A percentile compares a stretch with the other conserved stretches of the same genome.
phyloP scores from a whole-genome alignment of 257 asterid genomes.

The Knoxia roxburghii region DNA sequence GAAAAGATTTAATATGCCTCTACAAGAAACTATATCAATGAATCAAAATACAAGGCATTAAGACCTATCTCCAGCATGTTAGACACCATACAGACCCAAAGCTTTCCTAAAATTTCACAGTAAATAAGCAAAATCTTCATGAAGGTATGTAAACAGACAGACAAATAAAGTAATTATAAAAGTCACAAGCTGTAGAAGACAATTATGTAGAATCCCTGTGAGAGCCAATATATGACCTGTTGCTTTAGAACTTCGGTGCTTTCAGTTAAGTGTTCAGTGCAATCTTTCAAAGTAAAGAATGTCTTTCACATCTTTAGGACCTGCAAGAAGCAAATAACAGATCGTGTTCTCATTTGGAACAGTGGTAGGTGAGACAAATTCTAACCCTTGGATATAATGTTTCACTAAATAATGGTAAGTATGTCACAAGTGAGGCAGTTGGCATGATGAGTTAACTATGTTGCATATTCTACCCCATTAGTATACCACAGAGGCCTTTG shows the following conservation, averaged over 20 bases:
- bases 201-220: slow-evolving; percentile 7
- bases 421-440: neutral
- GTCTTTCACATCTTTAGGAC: slow-evolving; percentile 76
- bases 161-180: neutral
- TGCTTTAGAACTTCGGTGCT: slow-evolving; percentile 48
- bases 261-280: slow-evolving; percentile 45
- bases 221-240: slow-evolving; percentile 51
- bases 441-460: no score
- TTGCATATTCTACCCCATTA: no score
- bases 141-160: neutral
- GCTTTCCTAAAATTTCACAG: neutral
- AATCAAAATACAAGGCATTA: neutral
- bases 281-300: slow-evolving; percentile 59
- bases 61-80: neutral
- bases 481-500: no score
- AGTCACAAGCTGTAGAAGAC: neutral
- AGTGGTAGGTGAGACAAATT: neutral
- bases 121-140: neutral
- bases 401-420: neutral
- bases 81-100: neutral
- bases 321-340: slow-evolving; percentile 48
- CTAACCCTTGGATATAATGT: no score
- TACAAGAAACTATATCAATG: neutral
- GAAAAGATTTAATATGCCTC: neutral
- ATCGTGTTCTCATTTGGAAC: neutral